Percentiles rank a stretch among this genome's conserved stretches.
These are phyloP conservation scores for Entomophthora muscae DNA, from an alignment of 371 early-diverging fungal genomes.

Conservation along the genomic window DNA sequence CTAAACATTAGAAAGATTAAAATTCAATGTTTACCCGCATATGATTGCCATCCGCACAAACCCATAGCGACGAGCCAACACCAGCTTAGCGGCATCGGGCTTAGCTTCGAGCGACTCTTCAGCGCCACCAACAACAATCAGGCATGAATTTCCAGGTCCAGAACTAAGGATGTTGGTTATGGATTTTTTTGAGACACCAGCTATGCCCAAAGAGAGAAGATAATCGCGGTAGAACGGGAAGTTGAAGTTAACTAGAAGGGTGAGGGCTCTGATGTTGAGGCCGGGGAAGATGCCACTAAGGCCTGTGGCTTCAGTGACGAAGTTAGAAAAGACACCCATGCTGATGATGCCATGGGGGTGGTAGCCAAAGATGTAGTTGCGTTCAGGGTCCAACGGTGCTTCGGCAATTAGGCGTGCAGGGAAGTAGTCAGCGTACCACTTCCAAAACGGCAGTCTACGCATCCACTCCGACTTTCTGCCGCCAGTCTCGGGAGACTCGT, in stretches of 20 bases:
- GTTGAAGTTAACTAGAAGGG: conserved; percentile 34
- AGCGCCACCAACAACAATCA: no score
- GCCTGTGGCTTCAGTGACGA: conserved; percentile 50
- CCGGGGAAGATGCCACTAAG: conserved; percentile 38
- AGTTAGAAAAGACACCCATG: conserved; percentile 52
- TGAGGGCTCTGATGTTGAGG: conserved; percentile 32
- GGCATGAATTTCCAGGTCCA: conserved; percentile 53
- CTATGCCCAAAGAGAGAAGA: conserved; percentile 41
- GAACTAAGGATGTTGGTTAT: conserved; percentile 47
- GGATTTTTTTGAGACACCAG: conserved; percentile 46
- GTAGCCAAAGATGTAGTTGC: no score
- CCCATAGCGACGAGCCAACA: conserved; percentile 39
- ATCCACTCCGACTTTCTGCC: conserved; percentile 43
- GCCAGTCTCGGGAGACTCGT: conserved; percentile 41
- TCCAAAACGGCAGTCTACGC: conserved; percentile 21
- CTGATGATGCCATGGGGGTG: no score
- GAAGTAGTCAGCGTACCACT: no score
- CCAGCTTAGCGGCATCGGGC: conserved; percentile 40
- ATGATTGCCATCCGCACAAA: no score
- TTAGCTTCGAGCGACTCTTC: conserved; percentile 37
- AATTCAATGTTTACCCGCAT: conserved; percentile 74
- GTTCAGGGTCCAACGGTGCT: no score
- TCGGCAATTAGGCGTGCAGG: no score
- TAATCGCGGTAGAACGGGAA: conserved; percentile 54
- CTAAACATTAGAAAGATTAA: conserved; percentile 36